Base-by-base conservation (phyloP, 306 rosid species). In the Vachellia collinsii region DNA sequence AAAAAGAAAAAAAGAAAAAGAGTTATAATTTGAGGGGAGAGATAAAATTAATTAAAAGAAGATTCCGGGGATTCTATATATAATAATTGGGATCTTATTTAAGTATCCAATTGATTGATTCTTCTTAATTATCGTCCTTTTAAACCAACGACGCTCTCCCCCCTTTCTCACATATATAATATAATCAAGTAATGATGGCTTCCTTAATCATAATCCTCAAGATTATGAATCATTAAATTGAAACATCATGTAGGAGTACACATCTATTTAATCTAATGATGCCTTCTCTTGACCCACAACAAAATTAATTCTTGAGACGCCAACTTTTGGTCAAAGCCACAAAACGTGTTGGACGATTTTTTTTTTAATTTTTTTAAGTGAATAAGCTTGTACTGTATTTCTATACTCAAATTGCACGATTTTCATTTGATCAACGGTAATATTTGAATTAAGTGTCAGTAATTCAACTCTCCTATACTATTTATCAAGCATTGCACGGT, bases 301-400 rank as follows among this genome's bases (percentile, higher is more conserved):
- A 19, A 58, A 20, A 56, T 1, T 53, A 51, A 23, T 23, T 22
- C 36, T 59, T 59, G 17, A 2, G 23, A 38, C 4, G 16, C 4
- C 7, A 38, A 12, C 22, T n/a, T 65, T n/a, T 36, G 25, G 65
- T 82, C 79, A 80, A 87, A 74, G 48, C 80, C 25, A 77, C 76
- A 87, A 74, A 44, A 77, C 16, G 69, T 73, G 85, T 72, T 25
- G 76, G 83, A 63, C 74, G 8, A 51, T n/a, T 66, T 42, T 48
- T 48, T 29, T 66, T 42, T 48, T 48, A 0, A 29, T 29, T 29
- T 29, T 29, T 42, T 2, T 0, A 7, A 22, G 3, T 23, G 25
- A 22, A 25, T 23, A 11, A 1, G 13, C 8, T 56, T 56, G 34
- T 8, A 51, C 16, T 51, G 61, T 56, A n/a, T 8, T 56, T 54